A percentile compares a stretch with the other conserved stretches of the same genome.
phyloP scores from a whole-genome alignment of 495 filamentous ascomycete genomes.

The Letharia columbiana region DNA sequence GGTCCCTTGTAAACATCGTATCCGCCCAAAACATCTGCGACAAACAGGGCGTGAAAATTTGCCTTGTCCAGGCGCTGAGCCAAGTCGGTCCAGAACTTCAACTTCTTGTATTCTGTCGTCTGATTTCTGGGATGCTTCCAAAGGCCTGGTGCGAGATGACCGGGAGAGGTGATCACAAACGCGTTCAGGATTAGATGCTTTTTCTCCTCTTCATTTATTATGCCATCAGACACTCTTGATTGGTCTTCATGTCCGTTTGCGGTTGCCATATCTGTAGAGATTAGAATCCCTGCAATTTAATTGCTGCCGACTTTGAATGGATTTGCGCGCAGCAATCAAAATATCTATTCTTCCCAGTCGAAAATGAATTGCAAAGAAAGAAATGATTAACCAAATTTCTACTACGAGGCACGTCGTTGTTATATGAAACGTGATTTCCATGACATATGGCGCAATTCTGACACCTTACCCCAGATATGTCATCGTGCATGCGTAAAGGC shows the following conservation, averaged over 20 bases:
- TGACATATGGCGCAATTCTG: too few relatives aligned
- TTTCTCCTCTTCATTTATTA: background rate
- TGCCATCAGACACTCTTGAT: background rate
- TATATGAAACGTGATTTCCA: too few relatives aligned
- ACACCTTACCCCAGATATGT: too few relatives aligned
- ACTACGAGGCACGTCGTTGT: too few relatives aligned
- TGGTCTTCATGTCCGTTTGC: background rate
- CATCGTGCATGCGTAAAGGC: too few relatives aligned
- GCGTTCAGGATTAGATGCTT: background rate
- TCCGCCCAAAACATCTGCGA: background rate
- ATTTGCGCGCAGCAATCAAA: too few relatives aligned
- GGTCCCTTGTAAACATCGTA: background rate
- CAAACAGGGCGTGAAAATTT: background rate
- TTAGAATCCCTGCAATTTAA: background rate
- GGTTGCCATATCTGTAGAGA: background rate
- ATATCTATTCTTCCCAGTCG: too few relatives aligned
- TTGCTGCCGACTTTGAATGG: background rate
- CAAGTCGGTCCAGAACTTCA: background rate
- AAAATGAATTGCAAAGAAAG: too few relatives aligned
- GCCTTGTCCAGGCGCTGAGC: background rate
- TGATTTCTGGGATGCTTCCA: background rate
- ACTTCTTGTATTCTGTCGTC: background rate
- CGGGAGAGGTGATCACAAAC: background rate
- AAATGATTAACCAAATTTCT: too few relatives aligned
- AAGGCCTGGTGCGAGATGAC: background rate